A percentile compares a stretch with the other conserved stretches of the same genome.
Evolutionary conservation across 805 yeast genomes (phyloP).

Genomic region (Saccharomyces paradoxus): DNA sequence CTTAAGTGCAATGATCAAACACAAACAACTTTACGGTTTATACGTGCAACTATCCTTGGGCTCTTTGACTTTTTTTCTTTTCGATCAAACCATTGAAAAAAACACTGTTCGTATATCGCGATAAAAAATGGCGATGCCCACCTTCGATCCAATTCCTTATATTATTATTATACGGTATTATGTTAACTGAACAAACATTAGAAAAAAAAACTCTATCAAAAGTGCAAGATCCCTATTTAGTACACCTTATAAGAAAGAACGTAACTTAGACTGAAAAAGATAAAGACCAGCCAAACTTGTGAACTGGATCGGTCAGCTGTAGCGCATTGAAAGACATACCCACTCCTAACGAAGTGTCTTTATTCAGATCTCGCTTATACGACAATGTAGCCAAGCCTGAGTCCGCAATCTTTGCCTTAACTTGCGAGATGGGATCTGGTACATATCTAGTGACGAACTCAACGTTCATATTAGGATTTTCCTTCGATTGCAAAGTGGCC

Average conservation of each 20-base stretch:
- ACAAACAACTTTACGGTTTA: background rate
- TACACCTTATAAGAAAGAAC: background rate
- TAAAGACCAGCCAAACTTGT: conserved; percentile 93
- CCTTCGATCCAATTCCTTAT: background rate
- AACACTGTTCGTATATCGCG: background rate
- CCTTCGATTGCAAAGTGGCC: conserved; percentile 86
- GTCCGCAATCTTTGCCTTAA: conserved; percentile 95
- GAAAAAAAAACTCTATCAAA: background rate
- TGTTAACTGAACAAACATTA: background rate
- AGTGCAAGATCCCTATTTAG: background rate
- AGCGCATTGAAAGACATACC: conserved; percentile 96
- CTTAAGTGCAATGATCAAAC: background rate
- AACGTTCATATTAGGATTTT: conserved; percentile 67
- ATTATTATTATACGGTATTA: background rate
- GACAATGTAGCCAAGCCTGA: conserved; percentile 89
- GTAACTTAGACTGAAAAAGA: conserved; percentile 72
- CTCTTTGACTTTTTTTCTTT: background rate
- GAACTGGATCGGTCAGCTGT: conserved; percentile 92
- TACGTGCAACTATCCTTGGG: background rate
- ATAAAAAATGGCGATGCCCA: background rate
- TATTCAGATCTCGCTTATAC: conserved; percentile 90
- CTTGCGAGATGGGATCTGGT: conserved; percentile 79
- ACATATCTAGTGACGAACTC: conserved; percentile 94
- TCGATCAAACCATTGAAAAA: background rate
- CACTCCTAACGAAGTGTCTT: conserved; percentile 92